phyloP scores from a whole-genome alignment of 2,329 filamentous ascomycete genomes.

The Emmonsiellopsis sp. region DNA sequence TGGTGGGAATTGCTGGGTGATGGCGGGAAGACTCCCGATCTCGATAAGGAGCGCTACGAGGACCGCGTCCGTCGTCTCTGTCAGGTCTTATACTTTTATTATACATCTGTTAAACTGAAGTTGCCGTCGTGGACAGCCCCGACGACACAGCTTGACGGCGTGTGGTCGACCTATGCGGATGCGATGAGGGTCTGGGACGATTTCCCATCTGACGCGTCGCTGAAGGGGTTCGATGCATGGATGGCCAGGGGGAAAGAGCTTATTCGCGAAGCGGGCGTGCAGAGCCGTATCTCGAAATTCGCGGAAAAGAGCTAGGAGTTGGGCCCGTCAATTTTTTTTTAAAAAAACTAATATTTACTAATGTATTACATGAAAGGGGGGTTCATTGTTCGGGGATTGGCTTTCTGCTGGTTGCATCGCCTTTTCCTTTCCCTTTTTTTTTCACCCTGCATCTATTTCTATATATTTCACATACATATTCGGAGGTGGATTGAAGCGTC shows the following conservation, averaged over 20 bases:
- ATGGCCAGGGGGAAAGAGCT: constrained; percentile 31
- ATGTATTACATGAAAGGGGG: too few species aligned
- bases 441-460: too few species aligned
- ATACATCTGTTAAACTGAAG: constrained; percentile 35
- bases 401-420: too few species aligned
- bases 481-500: too few species aligned
- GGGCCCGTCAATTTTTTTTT: not conserved
- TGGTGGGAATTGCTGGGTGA: constrained; percentile 38
- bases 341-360: too few species aligned
- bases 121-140: constrained; percentile 30
- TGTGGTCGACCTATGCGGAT: constrained; percentile 35
- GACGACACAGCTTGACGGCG: constrained; percentile 28
- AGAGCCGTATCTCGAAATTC: constrained; percentile 14
- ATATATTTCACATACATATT: too few species aligned
- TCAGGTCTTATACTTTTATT: constrained; percentile 39
- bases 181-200: constrained; percentile 34
- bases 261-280: constrained; percentile 32
- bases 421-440: too few species aligned
- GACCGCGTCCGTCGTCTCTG: constrained; percentile 34
- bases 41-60: constrained; percentile 28
- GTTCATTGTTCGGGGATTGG: too few species aligned
- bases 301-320: not conserved
- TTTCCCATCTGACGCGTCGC: constrained; percentile 31
- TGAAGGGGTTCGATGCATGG: constrained; percentile 33
- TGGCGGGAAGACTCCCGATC: constrained; percentile 26